phyloP scores from a whole-genome alignment of 2,329 filamentous ascomycete species.

The Colletotrichum truncatum region DNA sequence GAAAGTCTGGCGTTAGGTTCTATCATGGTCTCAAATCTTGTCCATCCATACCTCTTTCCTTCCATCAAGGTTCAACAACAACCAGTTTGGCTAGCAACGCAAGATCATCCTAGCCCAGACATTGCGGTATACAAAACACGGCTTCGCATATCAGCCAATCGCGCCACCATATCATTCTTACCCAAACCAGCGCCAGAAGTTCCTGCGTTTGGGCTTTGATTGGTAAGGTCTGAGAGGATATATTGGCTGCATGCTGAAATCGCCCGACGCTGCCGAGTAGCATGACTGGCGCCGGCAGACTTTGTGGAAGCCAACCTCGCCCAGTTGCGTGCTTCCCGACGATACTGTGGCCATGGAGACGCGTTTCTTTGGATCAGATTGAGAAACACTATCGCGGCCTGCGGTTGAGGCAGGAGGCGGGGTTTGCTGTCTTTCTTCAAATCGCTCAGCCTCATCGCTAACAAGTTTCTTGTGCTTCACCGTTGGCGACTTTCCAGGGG shows the following conservation, averaged over 20 bases:
- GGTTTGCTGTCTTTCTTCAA: neutral
- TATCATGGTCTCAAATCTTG: too few relatives aligned
- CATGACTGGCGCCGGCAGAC: neutral
- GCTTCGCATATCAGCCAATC: neutral
- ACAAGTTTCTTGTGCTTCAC: neutral
- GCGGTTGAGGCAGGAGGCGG: neutral
- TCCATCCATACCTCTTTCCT: too few relatives aligned
- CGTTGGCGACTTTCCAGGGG: neutral
- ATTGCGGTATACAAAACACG: too few relatives aligned
- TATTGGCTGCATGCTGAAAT: neutral
- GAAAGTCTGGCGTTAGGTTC: too few relatives aligned
- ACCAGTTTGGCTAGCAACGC: too few relatives aligned
- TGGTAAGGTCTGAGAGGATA: slow-evolving; percentile 25
- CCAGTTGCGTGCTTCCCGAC: slow-evolving; percentile 55
- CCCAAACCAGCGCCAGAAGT: slow-evolving; percentile 22
- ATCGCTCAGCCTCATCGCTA: neutral
- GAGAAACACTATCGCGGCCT: neutral
- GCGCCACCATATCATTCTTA: neutral
- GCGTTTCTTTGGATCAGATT: slow-evolving; percentile 25
- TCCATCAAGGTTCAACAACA: too few relatives aligned
- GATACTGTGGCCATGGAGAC: slow-evolving; percentile 45
- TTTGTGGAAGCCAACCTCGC: slow-evolving; percentile 43
- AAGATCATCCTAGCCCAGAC: too few relatives aligned
- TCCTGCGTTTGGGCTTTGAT: neutral
- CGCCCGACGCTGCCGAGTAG: neutral